Percentiles rank a stretch among this genome's conserved stretches.
Evolutionary conservation across 1,139 yeast genomes (phyloP).

Genomic region (Suhomyces coccinellae): DNA sequence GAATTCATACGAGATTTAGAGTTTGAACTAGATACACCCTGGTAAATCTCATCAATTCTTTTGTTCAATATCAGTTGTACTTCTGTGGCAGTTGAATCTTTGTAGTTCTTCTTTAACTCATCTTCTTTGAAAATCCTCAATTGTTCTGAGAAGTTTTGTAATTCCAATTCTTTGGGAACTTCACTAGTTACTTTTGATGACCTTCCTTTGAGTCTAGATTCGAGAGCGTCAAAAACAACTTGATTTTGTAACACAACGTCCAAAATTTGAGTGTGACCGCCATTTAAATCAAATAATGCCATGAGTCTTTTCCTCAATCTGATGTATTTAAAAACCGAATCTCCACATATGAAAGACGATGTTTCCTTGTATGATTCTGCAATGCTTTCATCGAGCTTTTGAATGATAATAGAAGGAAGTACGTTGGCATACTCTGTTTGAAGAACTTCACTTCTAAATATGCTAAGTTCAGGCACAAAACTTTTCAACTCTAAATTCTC

Average conservation of each 20-base stretch:
- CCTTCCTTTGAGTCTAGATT: not conserved
- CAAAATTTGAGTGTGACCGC: conserved; percentile 33
- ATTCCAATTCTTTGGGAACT: conserved; percentile 25
- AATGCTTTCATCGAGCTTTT: conserved; percentile 20
- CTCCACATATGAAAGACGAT: conserved; percentile 20
- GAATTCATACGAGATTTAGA: conserved; percentile 9
- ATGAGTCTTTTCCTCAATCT: conserved; percentile 23
- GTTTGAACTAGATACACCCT: conserved; percentile 2
- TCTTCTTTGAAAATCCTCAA: conserved; percentile 15
- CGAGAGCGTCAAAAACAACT: not conserved
- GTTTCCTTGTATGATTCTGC: conserved; percentile 18
- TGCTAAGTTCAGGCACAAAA: conserved; percentile 16
- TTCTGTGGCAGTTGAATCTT: conserved; percentile 14
- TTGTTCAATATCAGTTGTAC: conserved; percentile 21
- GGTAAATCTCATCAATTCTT: conserved; percentile 22
- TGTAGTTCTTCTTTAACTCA: conserved; percentile 15
- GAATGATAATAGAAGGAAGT: conserved; percentile 15
- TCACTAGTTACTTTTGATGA: conserved; percentile 15
- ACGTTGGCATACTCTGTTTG: conserved; percentile 5
- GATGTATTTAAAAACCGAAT: conserved; percentile 21
- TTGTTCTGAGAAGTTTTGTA: conserved; percentile 20
- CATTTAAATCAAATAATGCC: conserved; percentile 29
- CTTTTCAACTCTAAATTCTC: conserved; percentile 23
- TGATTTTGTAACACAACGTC: conserved; percentile 25
- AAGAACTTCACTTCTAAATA: conserved; percentile 15